A percentile compares a stretch with the other conserved stretches of the same genome.
These are phyloP conservation scores for Hanseniaspora singularis DNA, from an alignment of 805 yeast species.

Conservation along the genomic window DNA sequence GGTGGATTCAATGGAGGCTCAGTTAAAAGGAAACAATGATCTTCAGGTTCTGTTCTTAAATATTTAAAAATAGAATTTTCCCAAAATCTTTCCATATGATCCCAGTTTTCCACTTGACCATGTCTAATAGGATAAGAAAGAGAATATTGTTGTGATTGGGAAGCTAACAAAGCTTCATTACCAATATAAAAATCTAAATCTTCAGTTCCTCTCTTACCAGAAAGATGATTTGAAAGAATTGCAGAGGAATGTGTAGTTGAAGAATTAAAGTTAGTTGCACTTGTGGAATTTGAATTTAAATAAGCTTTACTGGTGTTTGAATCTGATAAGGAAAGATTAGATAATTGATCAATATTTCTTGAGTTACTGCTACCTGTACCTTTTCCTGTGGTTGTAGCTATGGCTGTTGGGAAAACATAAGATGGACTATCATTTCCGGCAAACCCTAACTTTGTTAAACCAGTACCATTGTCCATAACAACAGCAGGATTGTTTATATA, in stretches of 20 bases:
- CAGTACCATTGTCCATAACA: constrained; percentile 98
- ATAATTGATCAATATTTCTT: constrained; percentile 1
- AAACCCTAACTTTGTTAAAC: constrained; percentile 90
- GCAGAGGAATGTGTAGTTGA: constrained; percentile 21
- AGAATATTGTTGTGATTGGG: constrained; percentile 83
- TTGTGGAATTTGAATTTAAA: constrained; percentile 26
- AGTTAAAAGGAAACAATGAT: constrained; percentile 85
- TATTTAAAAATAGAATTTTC: constrained; percentile 93
- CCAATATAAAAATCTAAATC: constrained; percentile 92
- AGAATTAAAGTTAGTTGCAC: constrained; percentile 29
- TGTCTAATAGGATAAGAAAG: constrained; percentile 88
- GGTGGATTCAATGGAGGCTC: constrained; percentile 99
- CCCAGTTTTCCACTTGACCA: constrained; percentile 98
- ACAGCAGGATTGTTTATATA: constrained; percentile 76
- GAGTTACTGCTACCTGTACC: constrained; percentile 24
- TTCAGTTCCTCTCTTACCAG: constrained; percentile 77
- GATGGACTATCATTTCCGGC: constrained; percentile 98
- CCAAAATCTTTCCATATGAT: constrained; percentile 99
- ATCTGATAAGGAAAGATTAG: background rate
- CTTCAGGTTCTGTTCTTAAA: constrained; percentile 96
- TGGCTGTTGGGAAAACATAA: constrained; percentile 93
- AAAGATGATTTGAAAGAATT: constrained; percentile 32
- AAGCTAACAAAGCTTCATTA: constrained; percentile 82
- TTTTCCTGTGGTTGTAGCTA: constrained; percentile 45
- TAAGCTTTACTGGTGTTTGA: constrained; percentile 10